Base-by-base conservation (phyloP, 768 basidiomycete species). In the Filobasidium floriforme region DNA sequence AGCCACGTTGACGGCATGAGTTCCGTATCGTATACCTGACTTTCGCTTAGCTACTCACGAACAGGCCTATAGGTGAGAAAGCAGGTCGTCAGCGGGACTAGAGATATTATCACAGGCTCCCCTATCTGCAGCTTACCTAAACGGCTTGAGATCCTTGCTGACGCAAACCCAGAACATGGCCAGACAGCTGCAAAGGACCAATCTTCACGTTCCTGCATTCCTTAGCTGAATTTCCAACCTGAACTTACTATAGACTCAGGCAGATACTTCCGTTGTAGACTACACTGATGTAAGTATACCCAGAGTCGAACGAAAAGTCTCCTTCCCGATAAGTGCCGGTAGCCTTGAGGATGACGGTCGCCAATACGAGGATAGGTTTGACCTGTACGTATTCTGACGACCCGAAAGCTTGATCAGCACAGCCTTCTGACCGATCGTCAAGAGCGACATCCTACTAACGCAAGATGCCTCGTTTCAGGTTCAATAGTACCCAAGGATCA, bases 141-240 rank as follows among this genome's bases (percentile, higher is more conserved):
- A 96, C 1, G 92, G 90, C 76, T 88, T 88, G 59, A 97, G 81
- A 75, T 98, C 96, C 41, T 88, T 82, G 72, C 85, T 86, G 5
- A 97, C 89, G 66, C 89, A 90, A 63, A 93, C 84, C 96, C 96
- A 99, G 79, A 98, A 97, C 80, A 96, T 87, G 0, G 92, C 96
- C 46, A 98, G 84, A 73, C 93, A 97, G 81, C 78, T 79, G 60
- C 32, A 37, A 37, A 37, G 32, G 32, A 37, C 32, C 0, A 22
- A 22, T 24, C 43, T 26, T 4, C 66, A 44, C 68, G 32, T 9
- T 37, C 32, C 32, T 9, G 9, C 32, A 37, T 37, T 1, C 26
- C 29, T 51, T 24, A 49, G 22, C 54, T 41, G 9, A 44, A 41
- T 49, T 49, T 22, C 22, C 18, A 6, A 57, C 32, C n/a, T 1